Base-by-base conservation (phyloP, 2,329 filamentous ascomycete species). In the Falciphora oryzae region DNA sequence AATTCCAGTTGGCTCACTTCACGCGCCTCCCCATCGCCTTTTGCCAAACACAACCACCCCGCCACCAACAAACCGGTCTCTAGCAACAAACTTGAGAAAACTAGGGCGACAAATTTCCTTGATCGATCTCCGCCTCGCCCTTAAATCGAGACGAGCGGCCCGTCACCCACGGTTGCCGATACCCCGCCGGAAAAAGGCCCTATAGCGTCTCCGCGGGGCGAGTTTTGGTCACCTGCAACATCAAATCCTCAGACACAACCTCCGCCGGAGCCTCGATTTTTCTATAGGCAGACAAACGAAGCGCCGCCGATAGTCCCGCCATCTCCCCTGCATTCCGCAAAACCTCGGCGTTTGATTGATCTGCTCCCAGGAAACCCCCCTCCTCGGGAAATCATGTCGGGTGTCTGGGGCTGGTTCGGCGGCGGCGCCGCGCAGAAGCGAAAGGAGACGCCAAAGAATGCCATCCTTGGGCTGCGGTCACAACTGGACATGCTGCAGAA, bases 401-500 rank as follows among this genome's bases (percentile, higher is more conserved):
- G 82, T 68, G 85, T 91, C 79, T 91, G 91, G 90, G 87, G 90
- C 80, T 97, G 93, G 92, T 97, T 97, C 76, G 93, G 94, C 78
- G 92, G 92, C 73, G 86, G 85, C 70, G 85, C 86, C 72, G 88
- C 89, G 71, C 89, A 93, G 80, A 92, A 92, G 84, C 89, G 89
- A 80, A 97, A 96, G 81, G 92, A 97, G 80, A 90, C 88, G 66
- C 92, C 95, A 65, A 99, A 99, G 85, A 95, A 97, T 82, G 95
- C 95, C 70, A 99, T 99, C 73, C 83, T 99, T 65, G 86, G 86
- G 66, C 81, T 99, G 73, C 88, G 95, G 71, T 85, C 89, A 73
- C 94, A 97, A 81, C 84, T 98, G 59, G 94, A 97, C 72, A 98
- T 98, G 93, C 84, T 99, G 74, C 92, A 96, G 80, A 99, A 99